Evolutionary conservation across 192 early-diverging fungal genomes (phyloP).

Genomic region (Funneliformis geosporum): DNA sequence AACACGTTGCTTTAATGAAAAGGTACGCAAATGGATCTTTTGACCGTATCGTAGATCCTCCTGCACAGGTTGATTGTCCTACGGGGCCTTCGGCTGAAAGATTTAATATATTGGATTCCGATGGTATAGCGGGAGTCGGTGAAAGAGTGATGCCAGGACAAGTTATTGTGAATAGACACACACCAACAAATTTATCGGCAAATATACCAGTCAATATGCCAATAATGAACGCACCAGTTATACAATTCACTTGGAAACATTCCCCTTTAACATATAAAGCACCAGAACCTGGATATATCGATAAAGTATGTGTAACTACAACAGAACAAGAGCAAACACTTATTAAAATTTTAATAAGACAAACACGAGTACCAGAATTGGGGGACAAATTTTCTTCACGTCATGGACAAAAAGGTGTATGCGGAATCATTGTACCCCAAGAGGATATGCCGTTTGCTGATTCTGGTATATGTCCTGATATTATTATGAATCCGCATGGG

Average conservation of each 20-base stretch:
- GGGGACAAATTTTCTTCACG: constrained; percentile 99
- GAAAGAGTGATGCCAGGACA: constrained; percentile 70
- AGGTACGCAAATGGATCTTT: constrained; percentile 78
- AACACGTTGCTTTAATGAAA: constrained; percentile 82
- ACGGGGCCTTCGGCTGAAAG: constrained; percentile 43
- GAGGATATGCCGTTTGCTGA: constrained; percentile 98
- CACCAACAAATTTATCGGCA: constrained; percentile 71
- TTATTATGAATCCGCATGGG: constrained; percentile 99
- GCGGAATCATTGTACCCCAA: constrained; percentile 94
- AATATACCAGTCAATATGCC: constrained; percentile 53
- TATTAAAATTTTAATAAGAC: constrained; percentile 86
- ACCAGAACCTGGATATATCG: constrained; percentile 86
- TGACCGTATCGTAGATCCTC: constrained; percentile 76
- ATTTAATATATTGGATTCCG: constrained; percentile 76
- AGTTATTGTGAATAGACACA: constrained; percentile 85
- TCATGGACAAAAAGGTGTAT: constrained; percentile 97
- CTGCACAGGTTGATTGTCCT: constrained; percentile 39
- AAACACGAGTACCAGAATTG: constrained; percentile 92
- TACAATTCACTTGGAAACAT: constrained; percentile 41
- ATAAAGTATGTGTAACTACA: constrained; percentile 82
- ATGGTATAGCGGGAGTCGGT: constrained; percentile 90
- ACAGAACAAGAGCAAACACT: constrained; percentile 91
- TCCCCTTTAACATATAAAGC: constrained; percentile 87
- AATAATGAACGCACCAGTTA: background rate
- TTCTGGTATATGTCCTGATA: constrained; percentile 86